Percentiles rank a stretch among this genome's conserved stretches.
Conservation (phyloP, 2,329 filamentous ascomycete species). For the Apiospora saccharicola region DNA sequence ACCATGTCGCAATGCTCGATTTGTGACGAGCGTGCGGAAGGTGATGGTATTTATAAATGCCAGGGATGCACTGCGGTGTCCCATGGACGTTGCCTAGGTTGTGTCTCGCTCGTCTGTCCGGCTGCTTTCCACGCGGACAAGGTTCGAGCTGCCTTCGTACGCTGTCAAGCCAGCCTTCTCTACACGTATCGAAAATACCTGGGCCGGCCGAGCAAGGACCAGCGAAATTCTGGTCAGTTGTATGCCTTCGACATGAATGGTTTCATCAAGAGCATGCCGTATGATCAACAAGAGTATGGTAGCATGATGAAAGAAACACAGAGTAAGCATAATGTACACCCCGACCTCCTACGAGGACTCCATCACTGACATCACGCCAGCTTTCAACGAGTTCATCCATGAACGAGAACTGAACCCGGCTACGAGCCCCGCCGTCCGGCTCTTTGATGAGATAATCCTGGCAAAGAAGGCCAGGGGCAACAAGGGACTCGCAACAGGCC, state of each 20-base stretch:
- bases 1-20: conserved; percentile 70
- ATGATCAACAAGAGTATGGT: conserved; percentile 71
- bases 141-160: conserved; percentile 69
- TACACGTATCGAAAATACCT: conserved; percentile 73
- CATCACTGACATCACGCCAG: conserved; percentile 45
- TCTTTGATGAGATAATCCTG: conserved; percentile 86
- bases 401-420: conserved; percentile 74
- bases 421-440: conserved; percentile 70
- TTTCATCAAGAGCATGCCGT: conserved; percentile 69
- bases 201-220: conserved; percentile 64
- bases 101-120: conserved; percentile 69
- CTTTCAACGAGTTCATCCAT: conserved; percentile 85
- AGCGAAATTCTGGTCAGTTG: conserved; percentile 66
- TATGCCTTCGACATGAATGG: conserved; percentile 72
- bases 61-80: conserved; percentile 66
- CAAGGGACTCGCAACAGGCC: conserved; percentile 65
- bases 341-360: not conserved
- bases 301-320: conserved; percentile 72
- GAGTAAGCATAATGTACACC: conserved; percentile 52
- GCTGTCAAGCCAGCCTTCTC: conserved; percentile 70
- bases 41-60: conserved; percentile 79
- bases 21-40: conserved; percentile 76
- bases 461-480: conserved; percentile 76
- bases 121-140: conserved; percentile 68
- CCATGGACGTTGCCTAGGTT: conserved; percentile 67